Evolutionary conservation across 1,139 yeast species (phyloP), one percentile per base, ranked within the genome.

Genomic region (Scheffersomyces stambukii): DNA sequence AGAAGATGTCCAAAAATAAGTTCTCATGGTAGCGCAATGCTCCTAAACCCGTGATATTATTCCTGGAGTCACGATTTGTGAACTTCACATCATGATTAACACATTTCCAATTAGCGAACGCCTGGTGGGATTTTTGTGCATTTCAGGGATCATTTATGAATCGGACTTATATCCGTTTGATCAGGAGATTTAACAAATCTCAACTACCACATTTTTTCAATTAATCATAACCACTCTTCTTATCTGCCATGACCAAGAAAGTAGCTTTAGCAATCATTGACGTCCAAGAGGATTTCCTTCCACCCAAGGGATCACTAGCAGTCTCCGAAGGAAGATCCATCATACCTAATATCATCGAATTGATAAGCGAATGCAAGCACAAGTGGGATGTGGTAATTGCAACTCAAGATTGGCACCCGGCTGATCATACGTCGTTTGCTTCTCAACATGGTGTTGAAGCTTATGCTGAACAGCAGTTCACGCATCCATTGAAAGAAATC

Each of bases 361-460:
- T 80, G 29, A 15, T 40, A 4, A 35, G 71, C 22, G 52, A 64
- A 37, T 31, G 50, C 12, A 28, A 52, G 6, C 60, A 53, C 26
- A 47, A 64, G 3, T 88, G 94, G 93, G 58, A 65, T 21, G 56
- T 76, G 3, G 61, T 85, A 4, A 70, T 83, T 2, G 81, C 88
- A 22, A 81, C 95, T 2, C 77, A 81, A 48, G 97, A 89, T 50
- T 86, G 95, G 94, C 97, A 89, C 50, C 95, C 96, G 0, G 25
- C 42, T 9, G 64, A 75, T 45, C 96, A 89, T 50, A 67, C 73
- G 2, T 85, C 95, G 3, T 89, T 89, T 63, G 95, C 96, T 0
- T 68, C 78, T 1, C 76, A 72, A 32, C 86, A 84, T 43, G 44
- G 52, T 6, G 65, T 63, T 6, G 53, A 61, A 3, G 84, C 91